Conservation (phyloP, 495 filamentous ascomycete genomes). For the Aspergillus panamensis region DNA sequence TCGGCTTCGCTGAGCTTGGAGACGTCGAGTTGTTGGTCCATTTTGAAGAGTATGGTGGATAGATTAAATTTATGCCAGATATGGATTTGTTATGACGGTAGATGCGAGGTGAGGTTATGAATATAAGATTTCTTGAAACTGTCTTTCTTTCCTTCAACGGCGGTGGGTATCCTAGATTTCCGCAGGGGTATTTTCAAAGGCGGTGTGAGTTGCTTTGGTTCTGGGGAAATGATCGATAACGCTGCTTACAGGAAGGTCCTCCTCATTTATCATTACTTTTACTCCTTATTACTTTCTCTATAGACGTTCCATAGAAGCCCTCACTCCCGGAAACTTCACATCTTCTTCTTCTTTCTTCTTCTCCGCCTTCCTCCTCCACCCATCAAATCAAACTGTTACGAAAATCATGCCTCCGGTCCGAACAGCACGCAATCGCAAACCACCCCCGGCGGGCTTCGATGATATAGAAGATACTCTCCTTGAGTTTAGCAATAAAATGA, state of each 20-base stretch:
- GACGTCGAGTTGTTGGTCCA: constrained; percentile 54
- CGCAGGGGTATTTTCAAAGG: constrained; percentile 5
- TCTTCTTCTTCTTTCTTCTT: constrained; percentile 11
- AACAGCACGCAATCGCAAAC: constrained; percentile 72
- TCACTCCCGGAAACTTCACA: background rate
- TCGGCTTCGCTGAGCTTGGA: constrained; percentile 74
- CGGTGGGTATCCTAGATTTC: background rate
- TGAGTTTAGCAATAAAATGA: constrained; percentile 97
- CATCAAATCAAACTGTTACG: background rate
- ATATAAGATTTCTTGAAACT: too few species aligned
- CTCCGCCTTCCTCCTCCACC: background rate
- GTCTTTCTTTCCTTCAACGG: background rate
- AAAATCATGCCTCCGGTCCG: constrained; percentile 81
- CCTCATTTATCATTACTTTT: background rate
- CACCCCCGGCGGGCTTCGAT: constrained; percentile 91
- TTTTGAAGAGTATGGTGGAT: constrained; percentile 17
- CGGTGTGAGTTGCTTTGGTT: constrained; percentile 4
- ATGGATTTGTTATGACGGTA: too few species aligned
- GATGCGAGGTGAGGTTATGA: too few species aligned
- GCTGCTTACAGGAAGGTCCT: background rate
- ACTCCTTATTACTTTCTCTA: background rate
- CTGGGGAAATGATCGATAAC: background rate
- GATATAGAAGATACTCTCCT: constrained; percentile 96
- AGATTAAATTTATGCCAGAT: background rate
- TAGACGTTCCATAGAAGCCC: background rate